phyloP scores from a whole-genome alignment of 495 filamentous ascomycete species.

The Penicillium egyptiacum region DNA sequence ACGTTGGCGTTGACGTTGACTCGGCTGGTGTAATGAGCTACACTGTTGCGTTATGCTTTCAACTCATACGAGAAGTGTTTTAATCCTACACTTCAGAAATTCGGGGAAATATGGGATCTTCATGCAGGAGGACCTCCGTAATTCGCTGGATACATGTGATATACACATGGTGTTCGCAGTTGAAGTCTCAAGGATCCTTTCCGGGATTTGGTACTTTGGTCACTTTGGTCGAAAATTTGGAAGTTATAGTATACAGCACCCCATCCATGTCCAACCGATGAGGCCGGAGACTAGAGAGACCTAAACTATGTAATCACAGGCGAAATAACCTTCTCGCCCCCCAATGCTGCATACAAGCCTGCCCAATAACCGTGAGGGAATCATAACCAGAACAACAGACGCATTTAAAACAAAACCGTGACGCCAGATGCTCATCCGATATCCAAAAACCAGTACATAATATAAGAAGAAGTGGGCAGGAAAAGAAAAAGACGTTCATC shows the following conservation, averaged over 20 bases:
- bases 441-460: slow-evolving; percentile 16
- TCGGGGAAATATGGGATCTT: slow-evolving; percentile 25
- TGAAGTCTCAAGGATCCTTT: slow-evolving; percentile 17
- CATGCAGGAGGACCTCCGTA: slow-evolving; percentile 13
- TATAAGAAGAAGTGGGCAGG: slow-evolving; percentile 9
- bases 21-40: background rate
- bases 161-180: slow-evolving; percentile 16
- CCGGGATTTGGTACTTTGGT: slow-evolving; percentile 10
- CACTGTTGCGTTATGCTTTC: background rate
- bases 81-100: slow-evolving; percentile 4
- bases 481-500: slow-evolving; percentile 18
- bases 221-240: background rate
- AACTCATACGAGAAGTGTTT: background rate
- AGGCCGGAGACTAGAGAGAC: slow-evolving; percentile 11
- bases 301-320: slow-evolving; percentile 10
- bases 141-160: slow-evolving; percentile 18
- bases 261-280: slow-evolving; percentile 4
- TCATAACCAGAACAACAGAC: slow-evolving; percentile 25
- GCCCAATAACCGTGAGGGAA: slow-evolving; percentile 26
- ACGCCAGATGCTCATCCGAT: slow-evolving; percentile 12
- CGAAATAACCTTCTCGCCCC: slow-evolving; percentile 13
- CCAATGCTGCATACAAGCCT: slow-evolving; percentile 14
- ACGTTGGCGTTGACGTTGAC: background rate
- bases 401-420: slow-evolving; percentile 16
- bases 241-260: slow-evolving; percentile 10